Percentiles rank a stretch among this genome's conserved stretches.
Evolutionary conservation across 441 rosid species (phyloP).

Genomic region (Iberis amara): DNA sequence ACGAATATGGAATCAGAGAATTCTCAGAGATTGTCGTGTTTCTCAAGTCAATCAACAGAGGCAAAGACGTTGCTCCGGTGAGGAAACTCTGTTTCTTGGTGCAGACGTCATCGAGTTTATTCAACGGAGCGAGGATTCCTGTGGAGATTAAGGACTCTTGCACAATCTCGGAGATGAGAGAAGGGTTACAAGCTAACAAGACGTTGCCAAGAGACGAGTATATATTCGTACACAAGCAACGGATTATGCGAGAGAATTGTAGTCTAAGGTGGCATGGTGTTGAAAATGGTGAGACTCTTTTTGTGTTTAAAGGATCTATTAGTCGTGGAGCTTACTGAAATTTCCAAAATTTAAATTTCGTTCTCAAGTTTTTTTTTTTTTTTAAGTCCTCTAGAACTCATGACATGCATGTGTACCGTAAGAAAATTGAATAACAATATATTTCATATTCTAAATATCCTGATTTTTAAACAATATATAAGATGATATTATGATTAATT

Average conservation of each 20-base stretch:
- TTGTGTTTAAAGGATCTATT: slow-evolving; percentile 68
- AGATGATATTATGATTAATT: too few species aligned
- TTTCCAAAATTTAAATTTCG: background rate
- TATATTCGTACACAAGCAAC: slow-evolving; percentile 73
- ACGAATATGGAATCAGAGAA: slow-evolving; percentile 57
- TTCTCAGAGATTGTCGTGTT: slow-evolving; percentile 58
- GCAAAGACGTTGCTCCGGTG: slow-evolving; percentile 36
- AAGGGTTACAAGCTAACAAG: slow-evolving; percentile 39
- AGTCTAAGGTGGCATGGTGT: slow-evolving; percentile 85
- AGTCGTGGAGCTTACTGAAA: slow-evolving; percentile 26
- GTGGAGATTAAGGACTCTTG: slow-evolving; percentile 54
- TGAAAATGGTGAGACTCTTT: slow-evolving; percentile 58
- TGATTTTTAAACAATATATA: too few species aligned
- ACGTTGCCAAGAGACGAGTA: slow-evolving; percentile 65
- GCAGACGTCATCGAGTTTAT: slow-evolving; percentile 63
- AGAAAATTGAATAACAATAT: too few species aligned
- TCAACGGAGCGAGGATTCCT: slow-evolving; percentile 58
- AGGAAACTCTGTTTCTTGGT: slow-evolving; percentile 43
- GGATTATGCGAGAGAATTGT: slow-evolving; percentile 69
- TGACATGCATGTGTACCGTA: too few species aligned
- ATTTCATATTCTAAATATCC: too few species aligned
- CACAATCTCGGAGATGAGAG: slow-evolving; percentile 48
- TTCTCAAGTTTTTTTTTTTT: background rate
- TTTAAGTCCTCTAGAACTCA: background rate
- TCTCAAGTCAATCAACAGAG: slow-evolving; percentile 35